These are phyloP conservation scores for Zalaria obscura DNA, from an alignment of 2,329 filamentous ascomycete species.

Conservation along the genomic window DNA sequence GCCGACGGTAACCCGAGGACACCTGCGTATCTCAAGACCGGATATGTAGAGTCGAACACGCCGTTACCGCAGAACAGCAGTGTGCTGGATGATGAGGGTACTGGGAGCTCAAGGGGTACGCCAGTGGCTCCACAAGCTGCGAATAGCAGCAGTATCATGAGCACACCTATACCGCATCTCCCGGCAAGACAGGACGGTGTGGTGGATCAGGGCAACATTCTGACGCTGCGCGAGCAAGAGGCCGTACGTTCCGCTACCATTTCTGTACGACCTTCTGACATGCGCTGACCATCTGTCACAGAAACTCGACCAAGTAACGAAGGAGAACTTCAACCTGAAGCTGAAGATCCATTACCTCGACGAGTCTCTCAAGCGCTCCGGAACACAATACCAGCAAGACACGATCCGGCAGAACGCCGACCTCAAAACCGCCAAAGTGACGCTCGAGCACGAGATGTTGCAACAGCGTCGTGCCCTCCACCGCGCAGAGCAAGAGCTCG, in stretches of 20 bases:
- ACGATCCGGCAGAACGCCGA: constrained; percentile 92
- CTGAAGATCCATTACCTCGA: constrained; percentile 96
- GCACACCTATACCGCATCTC: constrained; percentile 64
- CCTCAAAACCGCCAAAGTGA: constrained; percentile 82
- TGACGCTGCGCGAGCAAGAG: constrained; percentile 88
- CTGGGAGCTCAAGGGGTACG: constrained; percentile 53
- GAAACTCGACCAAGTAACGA: constrained; percentile 86
- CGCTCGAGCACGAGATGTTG: constrained; percentile 75
- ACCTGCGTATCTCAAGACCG: constrained; percentile 49
- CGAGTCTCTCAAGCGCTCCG: constrained; percentile 73
- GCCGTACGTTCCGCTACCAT: constrained; percentile 40
- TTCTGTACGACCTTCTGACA: background rate
- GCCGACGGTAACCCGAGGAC: constrained; percentile 41
- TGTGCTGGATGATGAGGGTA: constrained; percentile 46
- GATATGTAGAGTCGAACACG: constrained; percentile 50
- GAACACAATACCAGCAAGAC: constrained; percentile 77
- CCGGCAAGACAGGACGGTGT: constrained; percentile 51
- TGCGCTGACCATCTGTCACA: constrained; percentile 14
- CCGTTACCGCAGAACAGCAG: constrained; percentile 69
- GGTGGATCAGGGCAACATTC: constrained; percentile 72
- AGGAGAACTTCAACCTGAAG: constrained; percentile 96
- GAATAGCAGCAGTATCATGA: constrained; percentile 61
- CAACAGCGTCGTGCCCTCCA: constrained; percentile 74
- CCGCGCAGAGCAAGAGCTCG: constrained; percentile 73
- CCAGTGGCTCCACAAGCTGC: constrained; percentile 63